Evolutionary conservation across 805 yeast genomes (phyloP).

Genomic region (Candida boleticola): DNA sequence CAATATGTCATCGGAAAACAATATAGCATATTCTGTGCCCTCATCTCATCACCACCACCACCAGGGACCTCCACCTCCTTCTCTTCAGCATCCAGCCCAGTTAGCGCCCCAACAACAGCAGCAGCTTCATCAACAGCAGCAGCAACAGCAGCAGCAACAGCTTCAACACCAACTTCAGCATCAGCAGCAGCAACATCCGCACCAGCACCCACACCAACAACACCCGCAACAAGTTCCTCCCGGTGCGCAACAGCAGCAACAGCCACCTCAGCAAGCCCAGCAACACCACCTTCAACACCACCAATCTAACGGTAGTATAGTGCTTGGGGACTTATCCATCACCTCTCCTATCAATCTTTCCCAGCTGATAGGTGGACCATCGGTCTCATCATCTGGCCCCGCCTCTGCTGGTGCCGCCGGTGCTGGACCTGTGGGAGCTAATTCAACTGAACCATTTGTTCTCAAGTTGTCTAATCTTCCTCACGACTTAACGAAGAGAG

Average conservation of each 20-base stretch:
- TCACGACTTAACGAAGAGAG: conserved; percentile 60
- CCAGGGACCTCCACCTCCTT: conserved; percentile 1
- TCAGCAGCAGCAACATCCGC: not conserved
- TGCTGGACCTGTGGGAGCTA: not conserved
- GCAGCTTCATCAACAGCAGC: not conserved
- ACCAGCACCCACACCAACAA: not conserved
- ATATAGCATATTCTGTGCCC: conserved; percentile 3
- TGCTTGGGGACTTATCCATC: conserved; percentile 1
- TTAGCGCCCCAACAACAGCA: not conserved
- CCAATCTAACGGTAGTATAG: not conserved
- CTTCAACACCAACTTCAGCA: not conserved
- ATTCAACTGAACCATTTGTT: conserved; percentile 12
- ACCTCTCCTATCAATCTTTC: not conserved
- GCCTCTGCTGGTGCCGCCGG: not conserved
- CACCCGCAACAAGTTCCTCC: conserved; percentile 1
- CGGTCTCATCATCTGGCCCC: not conserved
- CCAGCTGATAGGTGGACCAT: not conserved
- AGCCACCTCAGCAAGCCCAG: conserved; percentile 2
- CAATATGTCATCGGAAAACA: conserved; percentile 4
- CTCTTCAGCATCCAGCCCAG: no score
- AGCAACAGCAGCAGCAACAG: not conserved
- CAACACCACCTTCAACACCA: conserved; percentile 4
- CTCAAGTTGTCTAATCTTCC: conserved; percentile 59
- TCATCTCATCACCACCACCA: not conserved
- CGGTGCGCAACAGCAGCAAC: not conserved